Percentiles rank a stretch among this genome's conserved stretches.
phyloP scores from a whole-genome alignment of 805 yeast genomes.

The Henningerozyma blattae region DNA sequence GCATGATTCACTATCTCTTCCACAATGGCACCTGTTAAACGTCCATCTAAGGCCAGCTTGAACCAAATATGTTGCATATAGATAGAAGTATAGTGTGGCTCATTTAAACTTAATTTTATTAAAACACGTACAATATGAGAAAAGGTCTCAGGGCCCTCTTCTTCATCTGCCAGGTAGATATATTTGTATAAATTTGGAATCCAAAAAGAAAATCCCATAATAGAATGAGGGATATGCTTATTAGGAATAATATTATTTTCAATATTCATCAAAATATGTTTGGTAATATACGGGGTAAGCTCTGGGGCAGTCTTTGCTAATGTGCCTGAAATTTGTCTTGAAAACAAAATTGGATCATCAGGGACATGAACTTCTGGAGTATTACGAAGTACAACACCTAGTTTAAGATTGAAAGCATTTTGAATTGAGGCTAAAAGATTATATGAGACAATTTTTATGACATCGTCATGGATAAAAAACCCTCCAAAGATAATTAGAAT shows the following conservation, averaged over 20 bases:
- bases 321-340: slow-evolving; percentile 42
- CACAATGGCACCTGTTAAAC: slow-evolving; percentile 43
- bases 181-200: slow-evolving; percentile 48
- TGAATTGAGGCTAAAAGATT: slow-evolving; percentile 50
- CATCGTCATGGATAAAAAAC: slow-evolving; percentile 44
- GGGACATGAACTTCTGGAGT: slow-evolving; percentile 59
- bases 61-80: slow-evolving; percentile 59
- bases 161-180: slow-evolving; percentile 42
- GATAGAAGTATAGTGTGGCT: slow-evolving; percentile 36
- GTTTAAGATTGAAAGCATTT: slow-evolving; percentile 44
- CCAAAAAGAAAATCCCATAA: slow-evolving; percentile 51
- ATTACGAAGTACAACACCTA: slow-evolving; percentile 43
- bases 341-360: slow-evolving; percentile 48
- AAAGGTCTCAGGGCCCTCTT: slow-evolving; percentile 47
- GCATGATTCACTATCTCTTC: slow-evolving; percentile 69
- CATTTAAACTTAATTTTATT: slow-evolving; percentile 43
- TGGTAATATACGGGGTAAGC: slow-evolving; percentile 43
- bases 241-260: slow-evolving; percentile 12
- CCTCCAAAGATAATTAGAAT: slow-evolving; percentile 59
- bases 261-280: slow-evolving; percentile 17
- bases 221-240: slow-evolving; percentile 13
- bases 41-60: slow-evolving; percentile 47
- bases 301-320: slow-evolving; percentile 46
- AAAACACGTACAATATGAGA: slow-evolving; percentile 51
- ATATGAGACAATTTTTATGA: slow-evolving; percentile 53